Evolutionary conservation across 805 yeast genomes (phyloP).

Genomic region (Ogataea paraovalis): DNA sequence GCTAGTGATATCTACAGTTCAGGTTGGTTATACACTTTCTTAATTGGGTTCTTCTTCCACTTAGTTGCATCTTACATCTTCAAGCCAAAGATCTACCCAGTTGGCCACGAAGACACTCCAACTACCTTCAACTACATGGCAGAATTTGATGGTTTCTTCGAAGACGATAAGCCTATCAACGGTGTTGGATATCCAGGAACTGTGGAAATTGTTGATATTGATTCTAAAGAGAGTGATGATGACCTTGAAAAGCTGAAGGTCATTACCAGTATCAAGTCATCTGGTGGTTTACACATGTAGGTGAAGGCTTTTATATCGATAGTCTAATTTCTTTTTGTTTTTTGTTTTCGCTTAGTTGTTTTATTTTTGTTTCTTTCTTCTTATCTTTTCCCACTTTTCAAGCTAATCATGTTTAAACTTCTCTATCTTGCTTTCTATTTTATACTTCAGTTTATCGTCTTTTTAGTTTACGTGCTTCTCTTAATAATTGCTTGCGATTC

Average conservation of each 20-base stretch:
- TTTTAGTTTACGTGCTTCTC: no score
- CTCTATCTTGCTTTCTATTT: no score
- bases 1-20: slow-evolving; percentile 22
- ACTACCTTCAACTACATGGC: slow-evolving; percentile 21
- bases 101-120: slow-evolving; percentile 18
- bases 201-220: slow-evolving; percentile 10
- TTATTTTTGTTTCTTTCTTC: no score
- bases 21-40: slow-evolving; percentile 24
- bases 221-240: slow-evolving; percentile 4
- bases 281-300: slow-evolving; percentile 7
- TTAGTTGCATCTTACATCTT: slow-evolving; percentile 10
- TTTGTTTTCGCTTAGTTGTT: no score
- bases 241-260: slow-evolving; percentile 11
- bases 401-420: no score
- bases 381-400: no score
- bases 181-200: slow-evolving; percentile 22
- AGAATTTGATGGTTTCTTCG: slow-evolving; percentile 21
- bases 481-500: no score
- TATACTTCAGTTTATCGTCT: no score
- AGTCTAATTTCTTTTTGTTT: no score
- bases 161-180: slow-evolving; percentile 23
- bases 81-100: slow-evolving; percentile 21
- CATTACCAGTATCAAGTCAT: slow-evolving; percentile 16
- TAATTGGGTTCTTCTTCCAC: slow-evolving; percentile 14
- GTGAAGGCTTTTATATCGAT: no score